Evolutionary conservation across 768 basidiomycete genomes (phyloP).

Genomic region (Pleurotus cornucopiae): DNA sequence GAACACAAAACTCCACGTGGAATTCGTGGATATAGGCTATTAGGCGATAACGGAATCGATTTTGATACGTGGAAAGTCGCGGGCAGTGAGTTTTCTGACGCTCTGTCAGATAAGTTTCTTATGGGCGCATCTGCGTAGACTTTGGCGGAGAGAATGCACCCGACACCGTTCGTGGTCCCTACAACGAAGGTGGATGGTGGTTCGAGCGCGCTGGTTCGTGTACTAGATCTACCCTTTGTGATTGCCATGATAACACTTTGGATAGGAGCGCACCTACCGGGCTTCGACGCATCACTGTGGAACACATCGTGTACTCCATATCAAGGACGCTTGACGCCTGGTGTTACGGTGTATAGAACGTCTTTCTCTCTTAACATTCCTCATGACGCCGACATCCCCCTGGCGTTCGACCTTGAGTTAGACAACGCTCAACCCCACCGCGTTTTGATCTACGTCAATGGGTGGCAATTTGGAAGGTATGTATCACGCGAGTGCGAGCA

Average conservation of each 20-base stretch:
- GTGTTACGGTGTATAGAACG: constrained; percentile 63
- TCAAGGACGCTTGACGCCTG: constrained; percentile 42
- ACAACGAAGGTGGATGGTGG: constrained; percentile 56
- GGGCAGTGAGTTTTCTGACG: constrained; percentile 26
- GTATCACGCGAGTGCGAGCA: constrained; percentile 18
- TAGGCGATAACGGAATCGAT: constrained; percentile 26
- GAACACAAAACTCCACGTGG: constrained; percentile 61
- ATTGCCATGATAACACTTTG: background rate
- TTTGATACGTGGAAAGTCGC: constrained; percentile 34
- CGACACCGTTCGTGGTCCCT: constrained; percentile 54
- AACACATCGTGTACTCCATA: constrained; percentile 39
- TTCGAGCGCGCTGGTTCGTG: constrained; percentile 44
- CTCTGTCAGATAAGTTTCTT: too few relatives aligned
- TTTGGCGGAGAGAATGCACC: constrained; percentile 40
- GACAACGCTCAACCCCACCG: constrained; percentile 48
- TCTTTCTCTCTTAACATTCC: constrained; percentile 53
- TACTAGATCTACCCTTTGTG: background rate
- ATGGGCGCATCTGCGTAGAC: constrained; percentile 14
- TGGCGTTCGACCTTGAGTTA: constrained; percentile 58
- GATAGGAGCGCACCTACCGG: constrained; percentile 54
- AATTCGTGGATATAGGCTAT: constrained; percentile 56
- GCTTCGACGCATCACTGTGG: constrained; percentile 55
- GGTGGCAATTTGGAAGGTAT: constrained; percentile 69
- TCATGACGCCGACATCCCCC: constrained; percentile 43
- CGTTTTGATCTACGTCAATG: constrained; percentile 65